These are phyloP conservation scores for Lactarius akahatsu DNA, from an alignment of 768 basidiomycete genomes.

Conservation along the genomic window DNA sequence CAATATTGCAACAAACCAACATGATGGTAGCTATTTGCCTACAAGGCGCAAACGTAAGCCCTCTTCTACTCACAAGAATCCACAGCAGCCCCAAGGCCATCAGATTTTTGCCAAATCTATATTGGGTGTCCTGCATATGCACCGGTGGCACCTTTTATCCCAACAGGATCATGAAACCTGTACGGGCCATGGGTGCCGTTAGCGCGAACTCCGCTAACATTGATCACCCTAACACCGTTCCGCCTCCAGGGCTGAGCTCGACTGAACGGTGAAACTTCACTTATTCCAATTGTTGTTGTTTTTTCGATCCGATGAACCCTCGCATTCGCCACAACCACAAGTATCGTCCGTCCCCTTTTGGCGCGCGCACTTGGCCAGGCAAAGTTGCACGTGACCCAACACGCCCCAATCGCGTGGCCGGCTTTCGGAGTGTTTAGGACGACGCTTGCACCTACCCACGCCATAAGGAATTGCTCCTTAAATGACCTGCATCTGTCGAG, in stretches of 20 bases:
- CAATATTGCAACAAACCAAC: conserved; percentile 2
- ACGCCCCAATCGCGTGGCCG: conserved; percentile 25
- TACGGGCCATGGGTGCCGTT: conserved; percentile 12
- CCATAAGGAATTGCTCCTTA: conserved; percentile 17
- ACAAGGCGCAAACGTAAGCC: neutral
- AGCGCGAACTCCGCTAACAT: neutral
- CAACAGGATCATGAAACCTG: conserved; percentile 22
- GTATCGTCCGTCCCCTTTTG: neutral
- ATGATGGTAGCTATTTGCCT: neutral
- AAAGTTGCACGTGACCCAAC: conserved; percentile 22
- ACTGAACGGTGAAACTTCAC: neutral
- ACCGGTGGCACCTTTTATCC: neutral
- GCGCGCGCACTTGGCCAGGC: neutral
- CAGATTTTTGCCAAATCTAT: conserved; percentile 6
- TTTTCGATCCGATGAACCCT: neutral
- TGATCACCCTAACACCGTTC: neutral
- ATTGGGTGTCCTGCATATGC: conserved; percentile 9
- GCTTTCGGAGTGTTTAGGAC: conserved; percentile 16
- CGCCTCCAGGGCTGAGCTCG: neutral
- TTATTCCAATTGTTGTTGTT: neutral
- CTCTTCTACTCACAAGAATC: conserved; percentile 14
- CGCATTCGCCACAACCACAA: neutral
- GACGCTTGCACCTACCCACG: conserved; percentile 16
- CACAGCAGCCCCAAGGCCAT: conserved; percentile 11
- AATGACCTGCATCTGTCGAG: conserved; percentile 9